These are phyloP conservation scores for Fusarium vanettenii DNA, from an alignment of 2,329 filamentous ascomycete genomes.

Conservation along the genomic window DNA sequence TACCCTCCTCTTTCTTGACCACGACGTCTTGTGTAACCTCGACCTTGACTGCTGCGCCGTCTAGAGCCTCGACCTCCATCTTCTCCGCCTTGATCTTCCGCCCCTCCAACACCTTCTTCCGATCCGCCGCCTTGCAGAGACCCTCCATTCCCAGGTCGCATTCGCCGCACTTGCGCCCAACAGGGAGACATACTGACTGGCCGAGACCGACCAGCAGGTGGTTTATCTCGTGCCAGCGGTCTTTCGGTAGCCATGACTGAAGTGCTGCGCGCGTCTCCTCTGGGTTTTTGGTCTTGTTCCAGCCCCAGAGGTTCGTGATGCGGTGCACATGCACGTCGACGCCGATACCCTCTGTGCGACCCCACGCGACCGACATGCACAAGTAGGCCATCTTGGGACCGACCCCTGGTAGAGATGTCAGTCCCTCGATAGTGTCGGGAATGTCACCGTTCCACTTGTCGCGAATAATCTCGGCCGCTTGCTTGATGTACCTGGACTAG, in stretches of 20 bases:
- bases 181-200: slow-evolving; percentile 85
- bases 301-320: slow-evolving; percentile 94
- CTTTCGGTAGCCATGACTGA: slow-evolving; percentile 84
- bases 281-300: slow-evolving; percentile 83
- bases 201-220: slow-evolving; percentile 88
- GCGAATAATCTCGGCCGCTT: slow-evolving; percentile 77
- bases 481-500: slow-evolving; percentile 70
- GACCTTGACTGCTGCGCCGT: slow-evolving; percentile 37
- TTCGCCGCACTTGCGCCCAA: slow-evolving; percentile 84
- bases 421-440: slow-evolving; percentile 78
- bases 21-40: slow-evolving; percentile 35
- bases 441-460: slow-evolving; percentile 81
- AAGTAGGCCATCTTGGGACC: slow-evolving; percentile 96
- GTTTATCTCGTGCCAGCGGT: slow-evolving; percentile 94
- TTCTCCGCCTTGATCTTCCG: slow-evolving; percentile 56
- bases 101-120: slow-evolving; percentile 69
- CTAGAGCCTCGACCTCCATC: slow-evolving; percentile 39
- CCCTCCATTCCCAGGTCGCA: slow-evolving; percentile 83
- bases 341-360: slow-evolving; percentile 79
- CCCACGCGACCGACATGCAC: slow-evolving; percentile 80
- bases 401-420: slow-evolving; percentile 84
- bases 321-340: slow-evolving; percentile 96
- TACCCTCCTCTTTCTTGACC: slow-evolving; percentile 46
- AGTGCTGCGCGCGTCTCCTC: slow-evolving; percentile 83
- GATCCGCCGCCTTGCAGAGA: slow-evolving; percentile 79